Evolutionary conservation across 1,284 basidiomycete species (phyloP), one percentile per base, ranked within the genome.

Genomic region (Mycena citricolor): DNA sequence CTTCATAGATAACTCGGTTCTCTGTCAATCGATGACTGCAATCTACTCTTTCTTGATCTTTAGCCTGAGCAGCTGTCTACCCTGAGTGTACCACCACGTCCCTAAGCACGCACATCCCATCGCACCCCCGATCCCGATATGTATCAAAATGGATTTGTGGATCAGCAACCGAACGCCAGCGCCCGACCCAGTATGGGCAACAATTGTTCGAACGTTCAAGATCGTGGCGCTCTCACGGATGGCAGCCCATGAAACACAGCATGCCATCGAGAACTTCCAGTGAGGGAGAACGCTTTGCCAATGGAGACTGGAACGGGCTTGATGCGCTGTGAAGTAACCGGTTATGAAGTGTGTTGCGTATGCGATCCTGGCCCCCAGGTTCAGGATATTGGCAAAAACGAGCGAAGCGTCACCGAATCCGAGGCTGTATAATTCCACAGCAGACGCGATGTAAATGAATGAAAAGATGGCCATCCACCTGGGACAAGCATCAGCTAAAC

Each of bases 381-480:
- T 88, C 48, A 74, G 63, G 48, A 81, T 77, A 59, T 90, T 90
- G 34, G 86, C 86, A 54, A 77, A 87, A 4, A 92, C 81, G 29
- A 92, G 70, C 8, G 86, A 83, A 0, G 73, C 70, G 60, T 90
- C 88, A 7, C 82, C 85, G 25, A 81, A 62, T 1, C 66, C 68
- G 7, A 75, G 55, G 6, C 62, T 62, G 49, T 78, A 79, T 13
- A 86, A 65, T 4, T 54, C 56, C 12, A 79, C 61, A 2, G 84
- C 77, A 4, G 76, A 68, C 11, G 64, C 50, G 17, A 85, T 74
- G 61, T 86, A 88, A 4, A 75, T 58, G 2, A 69, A 54, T 0
- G 86, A 86, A 60, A 87, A 89, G 1, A 64, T 65, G 13, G 79
- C 70, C 77, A 91, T 85, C 79, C 80, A 86, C 38, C 80, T 79